Evolutionary conservation across 176 grass and related monocot genomes (phyloP).

Genomic region (Avena atlantica): DNA sequence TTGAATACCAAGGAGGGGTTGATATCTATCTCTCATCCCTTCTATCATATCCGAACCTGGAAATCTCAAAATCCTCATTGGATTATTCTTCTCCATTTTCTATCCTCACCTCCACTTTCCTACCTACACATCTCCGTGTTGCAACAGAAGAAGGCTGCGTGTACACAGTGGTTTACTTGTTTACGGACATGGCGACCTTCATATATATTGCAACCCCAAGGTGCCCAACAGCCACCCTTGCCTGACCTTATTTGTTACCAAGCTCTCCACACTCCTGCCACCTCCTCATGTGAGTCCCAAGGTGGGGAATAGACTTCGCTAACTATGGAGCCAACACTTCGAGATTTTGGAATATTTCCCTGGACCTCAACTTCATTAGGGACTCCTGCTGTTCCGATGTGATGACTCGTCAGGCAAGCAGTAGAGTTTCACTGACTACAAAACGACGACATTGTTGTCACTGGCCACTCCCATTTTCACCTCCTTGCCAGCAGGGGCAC

Average conservation of each 20-base stretch:
- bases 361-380: not conserved
- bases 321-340: not conserved
- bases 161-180: not conserved
- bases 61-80: constrained; percentile 12
- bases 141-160: not conserved
- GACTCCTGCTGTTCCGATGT: not conserved
- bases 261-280: constrained; percentile 24
- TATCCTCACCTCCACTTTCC: not conserved
- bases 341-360: not conserved
- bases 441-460: not conserved
- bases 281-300: not conserved
- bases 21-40: not conserved
- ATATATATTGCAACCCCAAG: constrained; percentile 15
- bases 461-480: not conserved
- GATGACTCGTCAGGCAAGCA: not conserved
- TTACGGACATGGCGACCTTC: not conserved
- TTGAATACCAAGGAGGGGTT: not conserved
- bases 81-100: not conserved
- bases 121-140: not conserved
- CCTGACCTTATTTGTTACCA: not conserved
- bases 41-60: not conserved
- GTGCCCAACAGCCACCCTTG: not conserved
- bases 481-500: not conserved
- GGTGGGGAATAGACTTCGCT: not conserved
- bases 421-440: not conserved